Evolutionary conservation across 306 rosid species (phyloP).

Genomic region (Acacia acuminata): DNA sequence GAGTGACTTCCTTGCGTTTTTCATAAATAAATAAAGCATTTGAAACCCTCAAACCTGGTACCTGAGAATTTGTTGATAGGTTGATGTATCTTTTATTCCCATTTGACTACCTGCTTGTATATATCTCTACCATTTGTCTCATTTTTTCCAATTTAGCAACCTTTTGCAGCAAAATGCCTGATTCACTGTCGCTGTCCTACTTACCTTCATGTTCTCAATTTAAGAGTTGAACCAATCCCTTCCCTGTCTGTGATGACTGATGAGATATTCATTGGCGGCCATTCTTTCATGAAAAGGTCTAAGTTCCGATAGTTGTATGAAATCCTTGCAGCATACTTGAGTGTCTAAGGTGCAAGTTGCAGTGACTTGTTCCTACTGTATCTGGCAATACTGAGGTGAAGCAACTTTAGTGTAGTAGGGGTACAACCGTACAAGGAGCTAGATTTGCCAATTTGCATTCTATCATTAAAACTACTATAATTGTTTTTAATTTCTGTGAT

Average conservation of each 20-base stretch:
- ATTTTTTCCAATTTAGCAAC: background rate
- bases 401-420: background rate
- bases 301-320: background rate
- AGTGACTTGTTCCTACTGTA: background rate
- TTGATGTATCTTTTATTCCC: background rate
- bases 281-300: background rate
- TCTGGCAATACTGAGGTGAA: background rate
- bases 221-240: background rate
- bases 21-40: background rate
- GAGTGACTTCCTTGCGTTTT: background rate
- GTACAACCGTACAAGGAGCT: background rate
- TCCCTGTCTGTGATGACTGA: background rate
- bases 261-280: background rate
- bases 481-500: too few species aligned
- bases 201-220: background rate
- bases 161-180: background rate
- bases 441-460: background rate
- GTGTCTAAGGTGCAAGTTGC: background rate
- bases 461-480: too few species aligned
- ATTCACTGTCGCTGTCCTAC: background rate
- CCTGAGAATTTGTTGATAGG: background rate
- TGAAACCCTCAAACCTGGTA: background rate
- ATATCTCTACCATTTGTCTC: background rate
- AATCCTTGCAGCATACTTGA: background rate
- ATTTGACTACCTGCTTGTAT: background rate